phyloP scores from a whole-genome alignment of 1,139 yeast species.

The Hemisphaericaspora subhashii region DNA sequence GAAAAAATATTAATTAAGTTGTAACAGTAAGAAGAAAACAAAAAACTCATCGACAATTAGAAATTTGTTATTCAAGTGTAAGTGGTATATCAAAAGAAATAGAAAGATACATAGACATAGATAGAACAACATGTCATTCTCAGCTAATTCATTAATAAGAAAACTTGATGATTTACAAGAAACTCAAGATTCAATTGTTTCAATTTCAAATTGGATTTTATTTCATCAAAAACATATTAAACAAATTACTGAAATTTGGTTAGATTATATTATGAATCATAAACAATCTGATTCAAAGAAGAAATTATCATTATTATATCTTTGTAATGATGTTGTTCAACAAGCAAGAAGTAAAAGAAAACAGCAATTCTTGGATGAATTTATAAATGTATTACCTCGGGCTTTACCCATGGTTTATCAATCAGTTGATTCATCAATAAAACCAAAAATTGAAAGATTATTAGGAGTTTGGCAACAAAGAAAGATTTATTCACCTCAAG shows the following conservation, averaged over 20 bases:
- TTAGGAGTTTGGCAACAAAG: conserved; percentile 78
- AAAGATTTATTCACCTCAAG: conserved; percentile 47
- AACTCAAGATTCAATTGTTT: conserved; percentile 80
- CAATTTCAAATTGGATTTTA: conserved; percentile 82
- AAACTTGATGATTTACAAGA: conserved; percentile 67
- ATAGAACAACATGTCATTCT: conserved; percentile 52
- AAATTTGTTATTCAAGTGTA: too few relatives aligned
- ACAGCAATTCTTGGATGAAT: conserved; percentile 59
- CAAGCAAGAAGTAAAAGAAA: conserved; percentile 69
- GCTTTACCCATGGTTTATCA: conserved; percentile 35
- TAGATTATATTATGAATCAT: conserved; percentile 34
- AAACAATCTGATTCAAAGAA: conserved; percentile 31
- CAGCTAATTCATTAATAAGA: conserved; percentile 52
- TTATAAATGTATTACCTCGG: conserved; percentile 47
- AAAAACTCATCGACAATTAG: background rate
- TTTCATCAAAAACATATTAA: conserved; percentile 71
- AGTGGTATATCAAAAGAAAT: too few relatives aligned
- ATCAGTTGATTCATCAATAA: conserved; percentile 37
- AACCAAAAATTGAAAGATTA: conserved; percentile 62
- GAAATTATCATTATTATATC: conserved; percentile 62
- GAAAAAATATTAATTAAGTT: too few relatives aligned
- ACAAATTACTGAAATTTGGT: conserved; percentile 65
- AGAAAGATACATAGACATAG: too few relatives aligned
- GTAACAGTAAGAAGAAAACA: too few relatives aligned
- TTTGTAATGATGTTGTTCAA: conserved; percentile 84